A percentile compares a stretch with the other conserved stretches of the same genome.
phyloP scores from a whole-genome alignment of 2,329 filamentous ascomycete species.

The Ambrosiella cleistominuta region DNA sequence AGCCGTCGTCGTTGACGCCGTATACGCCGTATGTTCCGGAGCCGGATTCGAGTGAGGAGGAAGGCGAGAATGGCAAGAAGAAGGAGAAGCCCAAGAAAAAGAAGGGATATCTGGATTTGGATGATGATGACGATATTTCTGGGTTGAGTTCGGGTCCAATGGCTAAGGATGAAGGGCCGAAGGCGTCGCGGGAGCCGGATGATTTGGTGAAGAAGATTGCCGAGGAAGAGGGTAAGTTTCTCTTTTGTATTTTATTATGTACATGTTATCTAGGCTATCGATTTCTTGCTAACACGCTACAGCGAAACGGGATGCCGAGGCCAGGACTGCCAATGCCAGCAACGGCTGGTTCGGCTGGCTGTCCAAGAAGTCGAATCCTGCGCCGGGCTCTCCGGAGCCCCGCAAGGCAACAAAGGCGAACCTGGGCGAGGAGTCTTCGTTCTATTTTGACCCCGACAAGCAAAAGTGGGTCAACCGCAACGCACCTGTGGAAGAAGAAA shows the following conservation, averaged over 20 bases:
- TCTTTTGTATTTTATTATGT: background rate
- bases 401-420: slow-evolving; percentile 74
- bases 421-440: slow-evolving; percentile 79
- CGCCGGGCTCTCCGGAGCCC: slow-evolving; percentile 24
- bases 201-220: slow-evolving; percentile 75
- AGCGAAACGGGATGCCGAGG: slow-evolving; percentile 44
- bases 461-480: slow-evolving; percentile 99
- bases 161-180: slow-evolving; percentile 40
- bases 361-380: slow-evolving; percentile 41
- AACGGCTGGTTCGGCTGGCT: slow-evolving; percentile 82
- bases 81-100: slow-evolving; percentile 44
- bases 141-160: slow-evolving; percentile 22
- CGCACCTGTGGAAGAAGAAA: slow-evolving; percentile 45
- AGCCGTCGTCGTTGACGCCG: slow-evolving; percentile 44
- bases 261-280: background rate
- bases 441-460: slow-evolving; percentile 87
- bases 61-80: slow-evolving; percentile 17
- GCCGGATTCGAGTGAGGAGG: slow-evolving; percentile 23
- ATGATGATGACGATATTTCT: slow-evolving; percentile 56
- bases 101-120: slow-evolving; percentile 67
- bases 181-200: slow-evolving; percentile 54
- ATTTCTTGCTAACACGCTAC: background rate
- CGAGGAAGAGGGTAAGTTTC: slow-evolving; percentile 47
- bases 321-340: slow-evolving; percentile 26
- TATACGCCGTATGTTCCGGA: slow-evolving; percentile 39